Conservation (phyloP, 2,329 filamentous ascomycete species). For the Pyrenophora seminiperda region DNA sequence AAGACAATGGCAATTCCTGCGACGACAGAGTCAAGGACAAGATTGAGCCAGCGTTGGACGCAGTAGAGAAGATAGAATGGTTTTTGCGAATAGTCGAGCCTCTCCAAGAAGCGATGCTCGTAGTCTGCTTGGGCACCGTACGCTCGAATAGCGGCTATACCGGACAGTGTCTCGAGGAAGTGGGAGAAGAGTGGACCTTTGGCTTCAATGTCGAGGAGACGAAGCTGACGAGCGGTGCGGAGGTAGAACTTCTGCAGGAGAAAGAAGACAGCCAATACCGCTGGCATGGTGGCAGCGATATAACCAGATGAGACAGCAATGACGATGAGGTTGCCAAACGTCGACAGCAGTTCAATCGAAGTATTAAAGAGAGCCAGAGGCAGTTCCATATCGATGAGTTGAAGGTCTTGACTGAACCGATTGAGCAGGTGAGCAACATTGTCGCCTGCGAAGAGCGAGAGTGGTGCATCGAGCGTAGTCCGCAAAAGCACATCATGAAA, state of each 20-base stretch:
- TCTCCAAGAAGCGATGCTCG: constrained; percentile 8
- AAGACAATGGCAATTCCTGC: constrained; percentile 41
- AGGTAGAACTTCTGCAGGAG: constrained; percentile 55
- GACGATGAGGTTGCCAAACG: constrained; percentile 18
- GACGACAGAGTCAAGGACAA: constrained; percentile 44
- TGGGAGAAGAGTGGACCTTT: constrained; percentile 55
- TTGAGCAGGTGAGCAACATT: constrained; percentile 50
- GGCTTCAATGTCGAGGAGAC: constrained; percentile 58
- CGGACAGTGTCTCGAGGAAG: constrained; percentile 55
- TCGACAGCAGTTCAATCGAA: constrained; percentile 12
- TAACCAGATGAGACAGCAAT: constrained; percentile 18
- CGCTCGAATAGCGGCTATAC: constrained; percentile 55
- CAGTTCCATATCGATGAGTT: constrained; percentile 50
- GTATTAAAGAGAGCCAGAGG: constrained; percentile 28
- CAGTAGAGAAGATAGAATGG: constrained; percentile 47
- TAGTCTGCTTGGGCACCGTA: constrained; percentile 49
- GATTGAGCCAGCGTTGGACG: constrained; percentile 48
- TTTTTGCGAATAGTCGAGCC: constrained; percentile 45
- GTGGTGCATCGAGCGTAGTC: constrained; percentile 47
- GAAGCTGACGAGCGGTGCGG: constrained; percentile 51
- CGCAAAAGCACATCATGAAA: constrained; percentile 54
- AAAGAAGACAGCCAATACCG: constrained; percentile 27
- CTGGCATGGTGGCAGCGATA: constrained; percentile 18
- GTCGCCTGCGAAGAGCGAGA: constrained; percentile 47
- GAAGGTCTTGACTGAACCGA: constrained; percentile 52